Conservation (phyloP, 306 rosid species). For the Castanea crenata region DNA sequence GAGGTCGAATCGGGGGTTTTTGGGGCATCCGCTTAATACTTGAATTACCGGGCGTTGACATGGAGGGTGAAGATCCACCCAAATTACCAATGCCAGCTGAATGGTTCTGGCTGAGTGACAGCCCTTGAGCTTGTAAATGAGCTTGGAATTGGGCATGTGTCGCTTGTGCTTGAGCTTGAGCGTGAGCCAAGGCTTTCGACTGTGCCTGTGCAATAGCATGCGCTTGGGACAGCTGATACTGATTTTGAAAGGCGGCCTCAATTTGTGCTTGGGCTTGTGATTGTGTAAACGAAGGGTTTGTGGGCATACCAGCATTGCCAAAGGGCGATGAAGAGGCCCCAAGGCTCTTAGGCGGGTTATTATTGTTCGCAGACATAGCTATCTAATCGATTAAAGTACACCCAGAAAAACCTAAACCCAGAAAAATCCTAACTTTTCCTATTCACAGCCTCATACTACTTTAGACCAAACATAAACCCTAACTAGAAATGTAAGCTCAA, state of each 20-base stretch:
- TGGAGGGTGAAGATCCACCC: conserved; percentile 50
- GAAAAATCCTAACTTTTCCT: conserved; percentile 28
- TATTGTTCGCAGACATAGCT: conserved; percentile 89
- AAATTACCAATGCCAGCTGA: conserved; percentile 55
- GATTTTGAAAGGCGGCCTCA: conserved; percentile 72
- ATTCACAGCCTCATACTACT: conserved; percentile 8
- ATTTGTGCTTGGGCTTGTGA: conserved; percentile 70
- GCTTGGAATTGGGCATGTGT: conserved; percentile 91
- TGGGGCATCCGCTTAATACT: conserved; percentile 64
- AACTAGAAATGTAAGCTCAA: not conserved
- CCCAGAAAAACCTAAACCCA: conserved; percentile 25
- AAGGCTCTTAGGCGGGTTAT: conserved; percentile 73
- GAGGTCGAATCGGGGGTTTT: conserved; percentile 88
- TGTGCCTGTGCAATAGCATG: conserved; percentile 97
- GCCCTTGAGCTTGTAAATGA: conserved; percentile 89
- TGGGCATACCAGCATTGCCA: conserved; percentile 69
- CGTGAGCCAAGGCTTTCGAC: conserved; percentile 70
- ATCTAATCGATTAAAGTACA: conserved; percentile 37
- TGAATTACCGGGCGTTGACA: conserved; percentile 48
- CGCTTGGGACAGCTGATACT: conserved; percentile 79
- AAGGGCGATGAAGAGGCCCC: conserved; percentile 80
- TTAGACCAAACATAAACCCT: not conserved
- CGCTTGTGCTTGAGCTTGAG: conserved; percentile 71
- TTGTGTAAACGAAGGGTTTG: conserved; percentile 63
- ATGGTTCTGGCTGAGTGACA: conserved; percentile 65